Conservation (phyloP, 1,284 basidiomycete genomes). For the Papiliotrema nemorosa region DNA sequence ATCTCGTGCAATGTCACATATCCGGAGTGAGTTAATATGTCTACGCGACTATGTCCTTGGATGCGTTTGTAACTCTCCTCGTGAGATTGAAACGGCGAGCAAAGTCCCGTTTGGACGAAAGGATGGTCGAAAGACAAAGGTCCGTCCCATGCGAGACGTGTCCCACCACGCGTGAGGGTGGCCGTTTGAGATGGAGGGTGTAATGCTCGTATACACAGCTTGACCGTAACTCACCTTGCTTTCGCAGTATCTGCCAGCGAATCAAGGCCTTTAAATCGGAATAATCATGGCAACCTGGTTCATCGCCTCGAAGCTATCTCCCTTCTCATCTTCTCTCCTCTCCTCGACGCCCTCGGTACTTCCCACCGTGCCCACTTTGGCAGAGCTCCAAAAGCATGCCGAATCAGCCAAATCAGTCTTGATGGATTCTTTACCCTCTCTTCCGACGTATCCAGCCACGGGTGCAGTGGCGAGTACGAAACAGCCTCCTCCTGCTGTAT, state of each 20-base stretch:
- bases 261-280: neutral
- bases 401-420: neutral
- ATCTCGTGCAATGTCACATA: no score
- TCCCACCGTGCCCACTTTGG: constrained; percentile 13
- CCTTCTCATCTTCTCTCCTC: constrained; percentile 11
- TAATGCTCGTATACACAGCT: no score
- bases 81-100: no score
- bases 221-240: no score
- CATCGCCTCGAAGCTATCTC: constrained; percentile 2
- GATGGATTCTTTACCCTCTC: neutral
- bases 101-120: no score
- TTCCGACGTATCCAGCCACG: neutral
- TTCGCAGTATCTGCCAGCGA: neutral
- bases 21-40: no score
- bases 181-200: no score
- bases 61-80: no score
- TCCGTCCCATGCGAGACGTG: no score
- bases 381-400: constrained; percentile 18
- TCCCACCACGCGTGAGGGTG: no score
- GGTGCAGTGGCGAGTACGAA: neutral
- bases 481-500: neutral
- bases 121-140: no score
- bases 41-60: no score
- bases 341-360: constrained; percentile 7
- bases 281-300: neutral